Conservation (phyloP, 139 green algal genomes). For the Picochlorum sp. region DNA sequence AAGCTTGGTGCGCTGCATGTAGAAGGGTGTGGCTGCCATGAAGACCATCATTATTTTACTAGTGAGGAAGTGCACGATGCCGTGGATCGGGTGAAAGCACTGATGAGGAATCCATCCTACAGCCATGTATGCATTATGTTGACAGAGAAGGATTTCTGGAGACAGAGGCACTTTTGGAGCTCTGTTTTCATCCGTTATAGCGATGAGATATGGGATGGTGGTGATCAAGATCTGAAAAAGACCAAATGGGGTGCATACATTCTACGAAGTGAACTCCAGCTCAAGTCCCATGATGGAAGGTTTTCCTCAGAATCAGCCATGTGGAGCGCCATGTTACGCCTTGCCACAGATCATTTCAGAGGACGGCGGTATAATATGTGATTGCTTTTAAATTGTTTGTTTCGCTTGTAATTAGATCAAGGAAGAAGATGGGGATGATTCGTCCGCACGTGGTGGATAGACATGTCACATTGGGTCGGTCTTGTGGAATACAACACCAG, state of each 20-base stretch:
- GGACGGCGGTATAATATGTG: slow-evolving; percentile 13
- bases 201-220: background rate
- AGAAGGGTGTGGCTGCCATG: slow-evolving; percentile 22
- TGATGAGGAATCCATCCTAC: slow-evolving; percentile 10
- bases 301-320: slow-evolving; percentile 19
- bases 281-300: slow-evolving; percentile 23
- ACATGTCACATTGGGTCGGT: too few species aligned
- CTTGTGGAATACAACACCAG: too few species aligned
- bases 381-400: background rate
- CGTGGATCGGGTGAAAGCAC: slow-evolving; percentile 3
- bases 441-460: too few species aligned
- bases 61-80: slow-evolving; percentile 22
- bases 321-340: slow-evolving; percentile 23
- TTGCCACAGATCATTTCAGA: slow-evolving; percentile 29
- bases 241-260: slow-evolving; percentile 31
- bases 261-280: slow-evolving; percentile 21
- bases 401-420: too few species aligned
- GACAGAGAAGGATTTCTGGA: slow-evolving; percentile 34
- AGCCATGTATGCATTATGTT: slow-evolving; percentile 28
- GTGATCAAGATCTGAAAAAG: background rate
- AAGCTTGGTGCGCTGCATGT: slow-evolving; percentile 20
- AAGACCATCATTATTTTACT: slow-evolving; percentile 33
- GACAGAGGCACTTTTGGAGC: slow-evolving; percentile 25
- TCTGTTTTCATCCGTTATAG: slow-evolving; percentile 18
- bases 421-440: too few species aligned